Evolutionary conservation across 2,329 filamentous ascomycete species (phyloP), one percentile per base, ranked within the genome.

Genomic region (Pleochaeta shiraiana): DNA sequence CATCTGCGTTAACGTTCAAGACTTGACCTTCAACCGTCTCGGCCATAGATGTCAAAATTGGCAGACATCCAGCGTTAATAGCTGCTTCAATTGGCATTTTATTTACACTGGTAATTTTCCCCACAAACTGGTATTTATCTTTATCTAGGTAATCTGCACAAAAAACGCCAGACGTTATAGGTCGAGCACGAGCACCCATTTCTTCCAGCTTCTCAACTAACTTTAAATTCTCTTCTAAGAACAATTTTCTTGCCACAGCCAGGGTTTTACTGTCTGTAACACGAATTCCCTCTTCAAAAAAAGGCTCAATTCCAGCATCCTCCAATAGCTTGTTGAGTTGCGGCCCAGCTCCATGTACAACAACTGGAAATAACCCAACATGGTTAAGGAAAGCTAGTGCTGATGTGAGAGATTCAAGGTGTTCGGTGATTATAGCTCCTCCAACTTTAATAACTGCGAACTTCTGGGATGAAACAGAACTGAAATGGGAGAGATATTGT

Each of bases 391-490:
- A 95, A 31, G 90, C 87, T 66, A 97, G 80, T 62, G 88, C 91
- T 64, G 87, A 86, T 73, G 90, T 95, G 65, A 98, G 83, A 71
- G 91, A 90, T 74, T 95, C 88, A 65, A 97, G 81, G 75, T 96
- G 87, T 74, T 97, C 91, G 66, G 90, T 95, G 71, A 98, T 82
- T 72, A 97, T 96, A 68, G 92, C 93, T 67, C 92, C 93, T 67
- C 92, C 93, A 65, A 97, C 92, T 79, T 98, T 98, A 76, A 98
- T 95, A 61, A 98, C 92, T 69, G 91, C 92, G 75, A 97, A 98
- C 73, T 95, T 90, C 78, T 97, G 91, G 39, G 90, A 95, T 55
- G 90, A 93, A 67, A 96, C 91, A 37, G 91, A 95, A 70, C 87
- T 93, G 80, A 98, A 98, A 74, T 97, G 90, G 69, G 91, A 93